Percentiles rank a stretch among this genome's conserved stretches.
Evolutionary conservation across 768 basidiomycete genomes (phyloP).

Genomic region (Neoboletus subvelutipes): DNA sequence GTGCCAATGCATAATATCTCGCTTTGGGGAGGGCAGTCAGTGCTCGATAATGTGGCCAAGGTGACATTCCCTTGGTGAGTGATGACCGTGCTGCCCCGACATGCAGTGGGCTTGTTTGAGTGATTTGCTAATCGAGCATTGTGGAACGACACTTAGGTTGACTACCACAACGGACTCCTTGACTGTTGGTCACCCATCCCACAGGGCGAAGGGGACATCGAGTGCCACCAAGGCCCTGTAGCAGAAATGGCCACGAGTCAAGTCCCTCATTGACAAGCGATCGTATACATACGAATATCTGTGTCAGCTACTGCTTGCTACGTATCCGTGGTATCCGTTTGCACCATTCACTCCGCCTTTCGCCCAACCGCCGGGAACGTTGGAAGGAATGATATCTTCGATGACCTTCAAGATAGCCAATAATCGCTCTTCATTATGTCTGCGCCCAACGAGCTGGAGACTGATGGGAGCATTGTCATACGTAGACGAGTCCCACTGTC

Average conservation of each 20-base stretch:
- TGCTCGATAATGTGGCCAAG: not conserved
- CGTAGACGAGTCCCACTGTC: slow-evolving; percentile 42
- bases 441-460: slow-evolving; percentile 50
- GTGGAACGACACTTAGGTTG: not conserved
- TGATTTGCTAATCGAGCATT: not conserved
- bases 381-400: slow-evolving; percentile 29
- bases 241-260: slow-evolving; percentile 15
- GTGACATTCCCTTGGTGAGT: not conserved
- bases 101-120: not conserved
- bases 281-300: slow-evolving; percentile 5
- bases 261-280: slow-evolving; percentile 3
- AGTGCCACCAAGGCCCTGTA: slow-evolving; percentile 2
- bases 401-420: slow-evolving; percentile 44
- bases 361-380: slow-evolving; percentile 10
- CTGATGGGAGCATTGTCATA: slow-evolving; percentile 46
- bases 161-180: not conserved
- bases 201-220: slow-evolving; percentile 1
- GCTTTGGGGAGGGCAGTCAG: not conserved
- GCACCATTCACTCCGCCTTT: slow-evolving; percentile 5
- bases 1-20: not conserved
- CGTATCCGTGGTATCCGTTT: slow-evolving; percentile 11
- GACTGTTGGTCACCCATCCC: slow-evolving; percentile 12
- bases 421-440: slow-evolving; percentile 50
- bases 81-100: too few species aligned
- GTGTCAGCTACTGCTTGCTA: not conserved